Conservation (phyloP, 1,284 basidiomycete species). For the Phellopilus nigrolimitatus region DNA sequence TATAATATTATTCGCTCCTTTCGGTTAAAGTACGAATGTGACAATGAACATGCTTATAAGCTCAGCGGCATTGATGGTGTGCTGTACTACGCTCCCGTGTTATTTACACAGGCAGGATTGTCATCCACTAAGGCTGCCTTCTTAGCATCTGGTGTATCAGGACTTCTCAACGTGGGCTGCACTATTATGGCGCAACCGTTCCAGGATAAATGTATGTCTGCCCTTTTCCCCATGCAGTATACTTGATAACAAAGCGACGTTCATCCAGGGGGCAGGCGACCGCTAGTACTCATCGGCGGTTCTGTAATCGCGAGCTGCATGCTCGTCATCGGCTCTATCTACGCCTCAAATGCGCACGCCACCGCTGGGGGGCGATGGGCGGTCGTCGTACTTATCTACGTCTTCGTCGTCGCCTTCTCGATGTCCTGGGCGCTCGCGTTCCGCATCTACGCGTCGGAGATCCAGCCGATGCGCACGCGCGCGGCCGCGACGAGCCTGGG, state of each 20-base stretch:
- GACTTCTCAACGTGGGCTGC: conserved; percentile 41
- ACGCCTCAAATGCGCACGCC: conserved; percentile 34
- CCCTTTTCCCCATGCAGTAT: neutral
- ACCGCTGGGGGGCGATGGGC: conserved; percentile 35
- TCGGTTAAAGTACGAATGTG: no score
- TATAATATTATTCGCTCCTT: conserved; percentile 20
- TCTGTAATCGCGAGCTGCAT: conserved; percentile 35
- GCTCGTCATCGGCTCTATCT: conserved; percentile 40
- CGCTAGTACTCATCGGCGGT: conserved; percentile 42
- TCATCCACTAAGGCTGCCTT: conserved; percentile 42
- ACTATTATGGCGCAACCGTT: conserved; percentile 39
- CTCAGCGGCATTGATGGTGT: conserved; percentile 36
- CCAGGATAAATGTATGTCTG: conserved; percentile 36
- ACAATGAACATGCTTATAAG: no score
- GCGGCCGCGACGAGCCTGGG: conserved; percentile 36
- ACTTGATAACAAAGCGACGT: conserved; percentile 1
- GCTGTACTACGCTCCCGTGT: conserved; percentile 46
- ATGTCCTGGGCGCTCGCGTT: conserved; percentile 37
- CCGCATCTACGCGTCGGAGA: conserved; percentile 36
- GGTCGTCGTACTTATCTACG: conserved; percentile 44
- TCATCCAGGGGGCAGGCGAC: conserved; percentile 37
- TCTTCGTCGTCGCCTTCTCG: conserved; percentile 37
- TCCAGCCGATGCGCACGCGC: conserved; percentile 38
- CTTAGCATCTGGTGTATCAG: conserved; percentile 48
- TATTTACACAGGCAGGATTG: conserved; percentile 48